Evolutionary conservation across 495 filamentous ascomycete species (phyloP).

Genomic region (Talaromyces nanjingensis): DNA sequence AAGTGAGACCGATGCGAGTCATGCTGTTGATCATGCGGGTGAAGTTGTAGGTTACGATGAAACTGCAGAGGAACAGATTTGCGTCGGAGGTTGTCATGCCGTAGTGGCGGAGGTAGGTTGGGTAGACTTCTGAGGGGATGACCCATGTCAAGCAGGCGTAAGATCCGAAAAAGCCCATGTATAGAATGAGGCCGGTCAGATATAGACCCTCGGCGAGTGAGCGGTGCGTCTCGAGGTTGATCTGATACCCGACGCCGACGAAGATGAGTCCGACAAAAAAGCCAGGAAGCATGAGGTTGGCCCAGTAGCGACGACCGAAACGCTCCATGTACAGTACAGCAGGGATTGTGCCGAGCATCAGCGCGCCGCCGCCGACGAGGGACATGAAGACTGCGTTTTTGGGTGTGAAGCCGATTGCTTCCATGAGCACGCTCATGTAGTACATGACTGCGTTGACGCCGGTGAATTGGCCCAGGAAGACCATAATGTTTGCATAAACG

Average conservation of each 20-base stretch:
- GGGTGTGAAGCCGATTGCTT: slow-evolving; percentile 47
- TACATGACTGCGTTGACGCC: slow-evolving; percentile 59
- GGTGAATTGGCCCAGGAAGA: slow-evolving; percentile 55
- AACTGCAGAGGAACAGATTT: slow-evolving; percentile 51
- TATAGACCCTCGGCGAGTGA: slow-evolving; percentile 42
- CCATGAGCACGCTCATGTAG: slow-evolving; percentile 54
- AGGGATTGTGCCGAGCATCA: slow-evolving; percentile 50
- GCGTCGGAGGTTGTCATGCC: slow-evolving; percentile 53
- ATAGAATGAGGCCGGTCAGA: slow-evolving; percentile 50
- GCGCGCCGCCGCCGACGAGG: slow-evolving; percentile 52
- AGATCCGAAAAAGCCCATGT: slow-evolving; percentile 56
- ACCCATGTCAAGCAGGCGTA: slow-evolving; percentile 61
- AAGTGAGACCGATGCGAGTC: slow-evolving; percentile 47
- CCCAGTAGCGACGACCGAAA: slow-evolving; percentile 56
- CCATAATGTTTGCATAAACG: slow-evolving; percentile 56
- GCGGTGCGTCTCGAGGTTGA: slow-evolving; percentile 29
- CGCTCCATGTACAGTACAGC: slow-evolving; percentile 55
- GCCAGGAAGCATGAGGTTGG: slow-evolving; percentile 52
- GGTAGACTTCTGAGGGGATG: slow-evolving; percentile 52
- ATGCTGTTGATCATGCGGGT: slow-evolving; percentile 49
- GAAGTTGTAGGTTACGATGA: slow-evolving; percentile 62
- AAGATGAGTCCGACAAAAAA: slow-evolving; percentile 54
- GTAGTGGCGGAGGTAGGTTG: slow-evolving; percentile 52
- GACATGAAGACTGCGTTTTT: slow-evolving; percentile 53
- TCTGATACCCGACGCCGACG: slow-evolving; percentile 47